A percentile compares a stretch with the other conserved stretches of the same genome.
phyloP scores from a whole-genome alignment of 495 filamentous ascomycete genomes.

The Neurospora africana region DNA sequence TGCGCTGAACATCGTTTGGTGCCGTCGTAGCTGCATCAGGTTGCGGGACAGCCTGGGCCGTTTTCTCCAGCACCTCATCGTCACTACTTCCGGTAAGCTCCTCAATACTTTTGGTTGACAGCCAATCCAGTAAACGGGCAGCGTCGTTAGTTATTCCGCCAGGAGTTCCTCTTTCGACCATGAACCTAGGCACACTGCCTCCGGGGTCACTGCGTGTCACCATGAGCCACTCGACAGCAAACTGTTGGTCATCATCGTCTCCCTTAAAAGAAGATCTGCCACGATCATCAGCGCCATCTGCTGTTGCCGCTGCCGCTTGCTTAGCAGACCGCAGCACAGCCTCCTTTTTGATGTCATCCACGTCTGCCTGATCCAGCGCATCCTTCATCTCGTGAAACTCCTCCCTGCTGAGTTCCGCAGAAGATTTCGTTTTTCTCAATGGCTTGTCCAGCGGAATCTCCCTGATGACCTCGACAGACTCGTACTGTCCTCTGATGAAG shows the following conservation, averaged over 20 bases:
- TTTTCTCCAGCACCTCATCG: conserved; percentile 6
- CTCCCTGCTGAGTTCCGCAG: conserved; percentile 21
- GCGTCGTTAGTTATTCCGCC: conserved; percentile 74
- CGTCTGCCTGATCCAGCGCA: background rate
- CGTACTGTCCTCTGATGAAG: conserved; percentile 76
- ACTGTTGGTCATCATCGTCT: conserved; percentile 14
- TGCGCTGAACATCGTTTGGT: background rate
- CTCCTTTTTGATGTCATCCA: conserved; percentile 18
- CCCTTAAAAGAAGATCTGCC: conserved; percentile 1
- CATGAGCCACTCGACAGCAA: conserved; percentile 88
- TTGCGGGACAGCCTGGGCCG: background rate
- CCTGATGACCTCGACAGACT: conserved; percentile 83
- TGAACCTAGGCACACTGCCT: conserved; percentile 82
- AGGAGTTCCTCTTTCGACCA: conserved; percentile 89
- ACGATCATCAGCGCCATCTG: conserved; percentile 4
- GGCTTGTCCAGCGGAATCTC: conserved; percentile 53
- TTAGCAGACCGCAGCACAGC: conserved; percentile 21
- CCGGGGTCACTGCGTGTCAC: conserved; percentile 90
- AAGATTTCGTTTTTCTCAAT: conserved; percentile 22
- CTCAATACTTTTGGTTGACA: conserved; percentile 43
- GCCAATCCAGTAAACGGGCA: conserved; percentile 79
- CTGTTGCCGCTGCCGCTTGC: background rate
- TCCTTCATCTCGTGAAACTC: conserved; percentile 7
- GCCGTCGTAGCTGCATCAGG: background rate
- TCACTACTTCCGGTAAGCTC: conserved; percentile 8